A percentile compares a stretch with the other conserved stretches of the same genome.
Evolutionary conservation across 805 yeast species (phyloP).

Genomic region (Ogataea naganishii): DNA sequence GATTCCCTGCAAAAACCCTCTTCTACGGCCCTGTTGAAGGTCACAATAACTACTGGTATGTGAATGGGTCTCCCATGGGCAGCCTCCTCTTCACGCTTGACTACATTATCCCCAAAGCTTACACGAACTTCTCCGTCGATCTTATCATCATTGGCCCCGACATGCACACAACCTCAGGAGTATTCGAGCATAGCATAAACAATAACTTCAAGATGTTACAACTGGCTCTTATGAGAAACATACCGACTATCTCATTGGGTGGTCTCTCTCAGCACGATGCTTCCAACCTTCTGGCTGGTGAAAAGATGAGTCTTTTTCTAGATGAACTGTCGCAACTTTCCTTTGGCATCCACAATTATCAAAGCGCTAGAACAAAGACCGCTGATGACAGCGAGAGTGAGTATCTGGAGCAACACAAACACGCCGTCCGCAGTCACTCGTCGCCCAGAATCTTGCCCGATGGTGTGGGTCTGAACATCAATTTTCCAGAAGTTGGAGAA

Average conservation of each 20-base stretch:
- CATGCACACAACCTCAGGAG: slow-evolving; percentile 34
- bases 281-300: slow-evolving; percentile 4
- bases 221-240: slow-evolving; percentile 13
- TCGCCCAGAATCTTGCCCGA: slow-evolving; percentile 30
- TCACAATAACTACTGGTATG: slow-evolving; percentile 30
- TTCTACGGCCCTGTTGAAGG: slow-evolving; percentile 8
- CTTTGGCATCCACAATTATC: slow-evolving; percentile 14
- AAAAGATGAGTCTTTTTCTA: slow-evolving; percentile 9
- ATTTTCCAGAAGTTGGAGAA: slow-evolving; percentile 34
- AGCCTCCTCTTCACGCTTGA: slow-evolving; percentile 33
- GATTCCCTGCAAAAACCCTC: slow-evolving; percentile 2
- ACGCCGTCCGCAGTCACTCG: slow-evolving; percentile 1
- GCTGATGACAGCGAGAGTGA: slow-evolving; percentile 4
- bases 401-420: slow-evolving; percentile 4
- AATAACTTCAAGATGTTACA: slow-evolving; percentile 12
- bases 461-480: slow-evolving; percentile 40
- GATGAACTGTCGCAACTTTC: slow-evolving; percentile 2
- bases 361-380: slow-evolving; percentile 9
- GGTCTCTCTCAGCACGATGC: slow-evolving; percentile 3
- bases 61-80: slow-evolving; percentile 38
- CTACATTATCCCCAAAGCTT: slow-evolving; percentile 31
- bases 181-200: slow-evolving; percentile 15
- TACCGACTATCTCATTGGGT: slow-evolving; percentile 15
- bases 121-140: slow-evolving; percentile 29
- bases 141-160: slow-evolving; percentile 38